These are phyloP conservation scores for Cyclotella cryptica DNA, from an alignment of 108 stramenopile genomes.

Conservation along the genomic window DNA sequence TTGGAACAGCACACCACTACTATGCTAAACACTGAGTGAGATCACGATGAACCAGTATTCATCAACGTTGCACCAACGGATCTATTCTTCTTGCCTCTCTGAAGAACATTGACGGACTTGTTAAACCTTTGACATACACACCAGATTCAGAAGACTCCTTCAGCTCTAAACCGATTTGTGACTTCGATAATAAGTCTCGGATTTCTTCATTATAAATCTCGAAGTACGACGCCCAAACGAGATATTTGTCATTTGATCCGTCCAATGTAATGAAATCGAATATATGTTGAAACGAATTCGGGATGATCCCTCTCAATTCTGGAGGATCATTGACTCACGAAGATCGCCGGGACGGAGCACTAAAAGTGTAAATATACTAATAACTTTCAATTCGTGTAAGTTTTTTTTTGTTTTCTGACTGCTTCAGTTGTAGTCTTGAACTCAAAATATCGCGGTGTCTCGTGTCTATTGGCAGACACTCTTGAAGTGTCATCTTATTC, in stretches of 20 bases:
- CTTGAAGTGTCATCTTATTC: too few relatives aligned
- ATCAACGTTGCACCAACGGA: constrained; percentile 90
- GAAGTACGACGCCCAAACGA: constrained; percentile 93
- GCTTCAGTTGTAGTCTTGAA: too few relatives aligned
- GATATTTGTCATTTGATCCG: constrained; percentile 82
- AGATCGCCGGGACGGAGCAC: too few relatives aligned
- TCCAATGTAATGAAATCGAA: constrained; percentile 75
- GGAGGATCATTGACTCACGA: constrained; percentile 76
- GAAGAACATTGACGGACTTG: constrained; percentile 75
- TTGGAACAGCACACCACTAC: constrained; percentile 61
- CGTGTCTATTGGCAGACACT: too few relatives aligned
- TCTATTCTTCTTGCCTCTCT: constrained; percentile 88
- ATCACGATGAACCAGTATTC: constrained; percentile 90
- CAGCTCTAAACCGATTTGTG: constrained; percentile 77
- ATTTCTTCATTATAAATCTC: constrained; percentile 99
- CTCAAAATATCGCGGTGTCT: too few relatives aligned
- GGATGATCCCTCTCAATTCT: constrained; percentile 91
- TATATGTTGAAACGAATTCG: constrained; percentile 93
- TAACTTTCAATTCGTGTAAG: too few relatives aligned
- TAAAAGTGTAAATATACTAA: too few relatives aligned
- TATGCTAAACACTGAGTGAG: constrained; percentile 90
- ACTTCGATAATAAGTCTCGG: constrained; percentile 87
- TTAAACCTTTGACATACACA: constrained; percentile 91
- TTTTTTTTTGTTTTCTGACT: too few relatives aligned
- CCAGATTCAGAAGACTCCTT: constrained; percentile 80